Evolutionary conservation across 2,329 filamentous ascomycete genomes (phyloP).

Genomic region (Juglanconis oblonga): DNA sequence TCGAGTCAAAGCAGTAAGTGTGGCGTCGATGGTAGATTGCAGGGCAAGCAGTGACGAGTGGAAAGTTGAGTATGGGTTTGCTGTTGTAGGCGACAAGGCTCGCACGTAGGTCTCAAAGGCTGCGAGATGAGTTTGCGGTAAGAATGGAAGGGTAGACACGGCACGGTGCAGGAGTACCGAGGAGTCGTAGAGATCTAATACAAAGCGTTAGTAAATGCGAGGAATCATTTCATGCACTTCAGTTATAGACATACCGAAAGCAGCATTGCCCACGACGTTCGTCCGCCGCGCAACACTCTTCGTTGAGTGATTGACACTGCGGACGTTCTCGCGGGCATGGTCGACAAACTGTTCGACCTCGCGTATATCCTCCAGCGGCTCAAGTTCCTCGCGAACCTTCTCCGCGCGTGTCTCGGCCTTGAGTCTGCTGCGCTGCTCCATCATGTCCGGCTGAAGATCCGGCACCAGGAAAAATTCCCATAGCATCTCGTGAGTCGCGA

Average conservation of each 20-base stretch:
- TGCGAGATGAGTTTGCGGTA: constrained; percentile 64
- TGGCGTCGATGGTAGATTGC: constrained; percentile 79
- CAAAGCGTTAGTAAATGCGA: neutral
- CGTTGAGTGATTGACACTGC: constrained; percentile 78
- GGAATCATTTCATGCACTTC: neutral
- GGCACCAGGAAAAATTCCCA: constrained; percentile 99
- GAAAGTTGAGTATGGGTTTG: constrained; percentile 69
- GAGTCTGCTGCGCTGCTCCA: constrained; percentile 80
- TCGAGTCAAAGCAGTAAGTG: constrained; percentile 74
- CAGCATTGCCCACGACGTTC: constrained; percentile 67
- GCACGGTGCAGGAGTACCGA: constrained; percentile 52
- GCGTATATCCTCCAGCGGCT: constrained; percentile 75
- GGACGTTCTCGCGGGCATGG: constrained; percentile 85
- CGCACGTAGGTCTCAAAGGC: constrained; percentile 73
- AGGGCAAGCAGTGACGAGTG: constrained; percentile 75
- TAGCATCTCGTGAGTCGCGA: constrained; percentile 92
- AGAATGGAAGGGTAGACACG: constrained; percentile 57
- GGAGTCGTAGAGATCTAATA: constrained; percentile 67
- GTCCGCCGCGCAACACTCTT: constrained; percentile 78
- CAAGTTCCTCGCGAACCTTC: constrained; percentile 83
- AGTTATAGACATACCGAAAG: constrained; percentile 47
- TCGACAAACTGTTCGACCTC: constrained; percentile 93
- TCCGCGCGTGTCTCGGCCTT: constrained; percentile 83
- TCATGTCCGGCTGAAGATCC: constrained; percentile 85
- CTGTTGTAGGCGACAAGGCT: constrained; percentile 63